Evolutionary conservation across 2,329 filamentous ascomycete species (phyloP).

Genomic region (Shiraia bambusicola): DNA sequence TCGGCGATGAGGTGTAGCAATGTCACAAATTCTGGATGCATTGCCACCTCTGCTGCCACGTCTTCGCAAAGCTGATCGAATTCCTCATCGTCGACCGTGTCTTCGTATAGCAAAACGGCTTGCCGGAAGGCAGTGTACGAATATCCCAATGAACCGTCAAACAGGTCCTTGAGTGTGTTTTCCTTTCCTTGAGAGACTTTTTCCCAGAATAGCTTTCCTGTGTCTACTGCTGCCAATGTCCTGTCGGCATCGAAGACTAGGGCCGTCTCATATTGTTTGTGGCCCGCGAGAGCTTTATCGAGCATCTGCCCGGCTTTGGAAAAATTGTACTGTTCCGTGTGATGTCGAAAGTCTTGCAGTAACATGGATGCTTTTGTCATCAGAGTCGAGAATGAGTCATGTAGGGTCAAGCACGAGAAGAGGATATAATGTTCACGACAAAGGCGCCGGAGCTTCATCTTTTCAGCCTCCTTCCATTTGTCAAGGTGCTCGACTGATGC

Average conservation of each 20-base stretch:
- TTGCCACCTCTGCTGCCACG: constrained; percentile 45
- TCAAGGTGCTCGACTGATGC: constrained; percentile 44
- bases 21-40: constrained; percentile 53
- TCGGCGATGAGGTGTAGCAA: constrained; percentile 44
- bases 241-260: constrained; percentile 62
- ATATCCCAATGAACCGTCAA: constrained; percentile 52
- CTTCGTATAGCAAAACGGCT: constrained; percentile 56
- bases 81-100: constrained; percentile 38
- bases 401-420: constrained; percentile 41
- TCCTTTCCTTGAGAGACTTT: not conserved
- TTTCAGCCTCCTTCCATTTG: constrained; percentile 55
- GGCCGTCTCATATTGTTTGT: constrained; percentile 44
- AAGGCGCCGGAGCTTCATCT: constrained; percentile 43
- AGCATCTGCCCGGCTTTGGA: constrained; percentile 31
- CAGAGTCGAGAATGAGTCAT: not conserved
- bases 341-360: constrained; percentile 44
- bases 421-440: constrained; percentile 53
- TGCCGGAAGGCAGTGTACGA: constrained; percentile 59
- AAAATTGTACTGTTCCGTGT: constrained; percentile 47
- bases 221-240: constrained; percentile 56
- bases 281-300: constrained; percentile 34
- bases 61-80: constrained; percentile 52
- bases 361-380: constrained; percentile 22
- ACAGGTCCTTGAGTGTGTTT: constrained; percentile 48
- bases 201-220: constrained; percentile 55